Percentiles rank a stretch among this genome's conserved stretches.
These are phyloP conservation scores for Pelargonium australe DNA, from an alignment of 441 rosid genomes.

Conservation along the genomic window DNA sequence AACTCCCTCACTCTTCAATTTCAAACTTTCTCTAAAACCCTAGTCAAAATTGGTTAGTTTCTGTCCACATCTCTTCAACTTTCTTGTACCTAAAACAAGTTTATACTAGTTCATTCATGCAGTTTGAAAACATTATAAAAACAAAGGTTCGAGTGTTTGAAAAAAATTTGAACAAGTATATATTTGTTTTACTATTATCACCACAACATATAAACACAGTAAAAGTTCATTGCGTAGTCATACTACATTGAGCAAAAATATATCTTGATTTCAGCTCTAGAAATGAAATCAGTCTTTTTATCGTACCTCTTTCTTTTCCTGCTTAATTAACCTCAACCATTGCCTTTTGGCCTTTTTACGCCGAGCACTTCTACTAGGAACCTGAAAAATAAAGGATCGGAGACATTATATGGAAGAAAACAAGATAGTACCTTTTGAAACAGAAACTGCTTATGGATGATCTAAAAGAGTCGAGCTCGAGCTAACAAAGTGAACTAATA, in stretches of 20 bases:
- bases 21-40: neutral
- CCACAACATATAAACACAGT: neutral
- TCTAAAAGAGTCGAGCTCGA: slow-evolving; percentile 19
- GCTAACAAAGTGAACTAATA: slow-evolving; percentile 18
- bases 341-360: slow-evolving; percentile 80
- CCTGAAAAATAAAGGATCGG: slow-evolving; percentile 30
- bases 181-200: neutral
- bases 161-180: neutral
- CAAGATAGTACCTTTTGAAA: neutral
- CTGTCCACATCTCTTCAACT: neutral
- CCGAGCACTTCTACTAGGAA: slow-evolving; percentile 82
- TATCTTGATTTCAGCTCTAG: slow-evolving; percentile 10
- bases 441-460: slow-evolving; percentile 5
- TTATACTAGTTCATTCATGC: neutral
- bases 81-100: neutral
- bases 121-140: neutral
- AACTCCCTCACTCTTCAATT: neutral
- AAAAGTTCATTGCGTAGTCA: neutral
- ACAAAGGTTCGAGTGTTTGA: neutral
- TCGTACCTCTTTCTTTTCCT: slow-evolving; percentile 60
- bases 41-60: neutral
- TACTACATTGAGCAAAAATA: slow-evolving; percentile 4
- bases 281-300: slow-evolving; percentile 5
- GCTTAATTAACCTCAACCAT: slow-evolving; percentile 52
- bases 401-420: slow-evolving; percentile 11